Percentiles rank a stretch among this genome's conserved stretches.
phyloP scores from a whole-genome alignment of 768 basidiomycete species.

The Phanerodontia chrysosporium region DNA sequence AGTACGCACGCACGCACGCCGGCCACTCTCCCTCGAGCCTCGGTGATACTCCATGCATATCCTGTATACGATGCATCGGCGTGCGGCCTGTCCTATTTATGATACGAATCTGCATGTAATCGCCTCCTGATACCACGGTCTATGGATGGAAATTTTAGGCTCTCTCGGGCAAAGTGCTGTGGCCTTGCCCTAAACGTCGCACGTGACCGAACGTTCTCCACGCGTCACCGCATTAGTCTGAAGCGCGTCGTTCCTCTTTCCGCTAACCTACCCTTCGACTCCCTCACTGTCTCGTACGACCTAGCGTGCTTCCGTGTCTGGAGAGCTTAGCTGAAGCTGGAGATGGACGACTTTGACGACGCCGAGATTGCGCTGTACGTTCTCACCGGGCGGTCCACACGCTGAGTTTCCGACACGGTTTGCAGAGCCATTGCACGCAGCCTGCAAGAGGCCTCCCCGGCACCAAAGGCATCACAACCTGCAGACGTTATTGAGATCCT shows the following conservation, averaged over 20 bases:
- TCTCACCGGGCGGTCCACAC: background rate
- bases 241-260: background rate
- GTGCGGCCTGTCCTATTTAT: background rate
- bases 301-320: background rate
- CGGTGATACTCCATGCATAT: background rate
- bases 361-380: constrained; percentile 15
- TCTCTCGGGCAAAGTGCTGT: too few species aligned
- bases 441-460: constrained; percentile 16
- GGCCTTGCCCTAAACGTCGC: background rate
- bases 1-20: background rate
- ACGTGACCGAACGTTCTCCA: background rate
- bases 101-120: background rate
- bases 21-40: background rate
- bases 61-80: background rate
- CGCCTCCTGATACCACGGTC: background rate
- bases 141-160: too few species aligned
- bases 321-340: background rate
- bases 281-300: background rate
- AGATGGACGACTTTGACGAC: constrained; percentile 15
- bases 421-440: constrained; percentile 26
- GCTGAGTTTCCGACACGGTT: background rate
- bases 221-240: background rate
- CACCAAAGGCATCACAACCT: background rate
- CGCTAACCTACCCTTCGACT: too few species aligned
- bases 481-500: constrained; percentile 12